Conservation (phyloP, 1,284 basidiomycete genomes). For the Cutaneotrichosporon sp. region DNA sequence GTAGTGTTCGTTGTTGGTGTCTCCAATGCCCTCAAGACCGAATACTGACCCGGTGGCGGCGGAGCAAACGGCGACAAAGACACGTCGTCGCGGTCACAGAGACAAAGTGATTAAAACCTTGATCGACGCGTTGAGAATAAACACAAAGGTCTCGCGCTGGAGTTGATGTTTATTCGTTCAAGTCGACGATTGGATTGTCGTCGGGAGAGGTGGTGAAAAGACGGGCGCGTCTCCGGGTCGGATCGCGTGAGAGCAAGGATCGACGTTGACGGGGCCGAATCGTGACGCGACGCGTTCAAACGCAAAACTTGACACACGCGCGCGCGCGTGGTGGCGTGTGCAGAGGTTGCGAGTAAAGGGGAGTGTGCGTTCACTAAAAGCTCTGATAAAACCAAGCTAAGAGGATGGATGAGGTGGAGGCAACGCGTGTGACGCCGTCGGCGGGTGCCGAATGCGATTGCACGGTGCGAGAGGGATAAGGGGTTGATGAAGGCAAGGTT, state of each 20-base stretch:
- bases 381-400: not conserved
- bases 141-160: not conserved
- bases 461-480: not conserved
- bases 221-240: constrained; percentile 1
- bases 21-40: not conserved
- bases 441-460: not conserved
- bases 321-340: not conserved
- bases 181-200: not conserved
- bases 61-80: not conserved
- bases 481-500: not conserved
- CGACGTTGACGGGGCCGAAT: not conserved
- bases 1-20: not conserved
- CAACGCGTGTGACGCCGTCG: not conserved
- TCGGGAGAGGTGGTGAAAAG: not conserved
- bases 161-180: not conserved
- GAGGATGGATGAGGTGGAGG: not conserved
- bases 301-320: not conserved
- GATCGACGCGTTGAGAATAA: not conserved
- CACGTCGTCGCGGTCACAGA: not conserved
- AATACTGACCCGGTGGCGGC: not conserved
- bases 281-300: not conserved
- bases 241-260: not conserved
- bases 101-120: not conserved
- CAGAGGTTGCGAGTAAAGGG: not conserved
- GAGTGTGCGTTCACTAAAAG: not conserved